Evolutionary conservation across 2,329 filamentous ascomycete genomes (phyloP).

Genomic region (Fusarium setosum): DNA sequence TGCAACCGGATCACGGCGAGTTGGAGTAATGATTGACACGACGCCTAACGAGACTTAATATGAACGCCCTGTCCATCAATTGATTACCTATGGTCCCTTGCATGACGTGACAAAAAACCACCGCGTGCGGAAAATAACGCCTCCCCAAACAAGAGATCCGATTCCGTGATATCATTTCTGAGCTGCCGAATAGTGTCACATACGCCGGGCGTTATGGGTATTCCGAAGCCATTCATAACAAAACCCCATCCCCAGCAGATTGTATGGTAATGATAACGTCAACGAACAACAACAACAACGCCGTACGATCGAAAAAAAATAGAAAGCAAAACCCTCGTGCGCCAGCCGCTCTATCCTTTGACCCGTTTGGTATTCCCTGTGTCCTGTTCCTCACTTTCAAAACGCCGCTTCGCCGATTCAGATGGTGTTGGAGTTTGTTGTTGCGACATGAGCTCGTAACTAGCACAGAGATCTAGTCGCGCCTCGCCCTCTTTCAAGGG

Average conservation of each 20-base stretch:
- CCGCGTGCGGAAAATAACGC: too few relatives aligned
- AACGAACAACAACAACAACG: conserved; percentile 23
- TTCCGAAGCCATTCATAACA: conserved; percentile 33
- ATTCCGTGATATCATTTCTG: conserved; percentile 17
- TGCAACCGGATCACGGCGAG: conserved; percentile 15
- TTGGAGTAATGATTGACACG: conserved; percentile 38
- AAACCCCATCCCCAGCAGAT: conserved; percentile 22
- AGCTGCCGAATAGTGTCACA: conserved; percentile 26
- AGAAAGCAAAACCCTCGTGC: neutral
- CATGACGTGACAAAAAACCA: conserved; percentile 2
- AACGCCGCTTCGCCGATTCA: conserved; percentile 29
- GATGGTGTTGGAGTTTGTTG: conserved; percentile 22
- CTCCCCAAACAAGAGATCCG: conserved; percentile 7
- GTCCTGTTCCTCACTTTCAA: conserved; percentile 15
- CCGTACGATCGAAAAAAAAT: conserved; percentile 9
- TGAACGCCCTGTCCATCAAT: conserved; percentile 34
- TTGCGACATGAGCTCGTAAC: conserved; percentile 21
- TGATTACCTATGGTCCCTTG: neutral
- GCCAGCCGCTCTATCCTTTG: conserved; percentile 33
- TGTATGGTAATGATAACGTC: conserved; percentile 10
- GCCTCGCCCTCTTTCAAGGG: conserved; percentile 46
- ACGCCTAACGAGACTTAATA: conserved; percentile 40
- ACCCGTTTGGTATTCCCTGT: conserved; percentile 29
- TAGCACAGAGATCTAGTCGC: conserved; percentile 49
- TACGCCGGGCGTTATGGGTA: conserved; percentile 40